Evolutionary conservation across 2,329 filamentous ascomycete genomes (phyloP), one percentile per base, ranked within the genome.

Genomic region (Sclerotinia spermophila): DNA sequence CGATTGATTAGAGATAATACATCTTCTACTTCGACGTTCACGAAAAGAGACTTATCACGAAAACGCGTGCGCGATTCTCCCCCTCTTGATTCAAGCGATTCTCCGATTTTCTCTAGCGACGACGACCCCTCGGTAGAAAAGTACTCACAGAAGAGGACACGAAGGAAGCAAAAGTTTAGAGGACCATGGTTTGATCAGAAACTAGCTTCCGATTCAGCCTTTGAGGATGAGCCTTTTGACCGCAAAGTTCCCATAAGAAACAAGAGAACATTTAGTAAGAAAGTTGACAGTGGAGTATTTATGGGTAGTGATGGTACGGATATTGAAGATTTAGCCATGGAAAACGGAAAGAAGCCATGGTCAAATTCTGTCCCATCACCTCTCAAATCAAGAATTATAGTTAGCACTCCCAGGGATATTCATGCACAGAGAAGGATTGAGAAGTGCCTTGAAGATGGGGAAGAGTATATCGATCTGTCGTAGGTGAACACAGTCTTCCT

Each of bases 91-190:
- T 92, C 89, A 30, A 92, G 90, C 77, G 90, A 93, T 76, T 89
- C 90, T 5, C 85, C 88, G 64, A 79, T 92, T 38, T 93, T 93
- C 79, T 92, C 89, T 5, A 90, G 88, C 78, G 90, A 93, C 71
- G 90, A 92, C 76, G 90, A 92, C 71, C 88, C 88, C 3, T 86
- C 86, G 1, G 79, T 89, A 62, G 89, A 91, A 72, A 90, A 90
- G 75, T 92, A 92, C 76, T 81, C 83, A 35, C 81, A 85, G 62
- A 82, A 84, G 38, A 27, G 48, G n/a, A 53, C 48, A 53, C 83
- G 85, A 73, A 85, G 86, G 72, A 92, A 92, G 81, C 84, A 83
- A 75, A 84, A 86, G 64, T 89, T 90, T 73, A 81, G 87, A 58
- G 90, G 90, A 5, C 85, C 89, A 6, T 93, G 90, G 90, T 92